Conservation (phyloP, 345 rosid species). For the Gynandropsis gynandra region DNA sequence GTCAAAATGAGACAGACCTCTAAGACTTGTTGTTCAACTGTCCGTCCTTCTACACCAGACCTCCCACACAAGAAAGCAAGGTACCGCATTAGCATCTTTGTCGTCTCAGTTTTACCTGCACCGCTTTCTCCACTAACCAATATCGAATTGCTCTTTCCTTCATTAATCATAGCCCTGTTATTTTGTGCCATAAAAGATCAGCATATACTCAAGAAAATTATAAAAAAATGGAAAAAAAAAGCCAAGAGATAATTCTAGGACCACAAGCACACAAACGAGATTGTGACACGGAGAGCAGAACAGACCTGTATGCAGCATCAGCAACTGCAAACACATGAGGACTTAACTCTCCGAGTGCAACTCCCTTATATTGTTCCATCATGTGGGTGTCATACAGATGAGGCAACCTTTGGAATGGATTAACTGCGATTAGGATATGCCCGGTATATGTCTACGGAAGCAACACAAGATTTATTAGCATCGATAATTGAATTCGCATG, state of each 20-base stretch:
- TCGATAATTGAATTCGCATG: conserved; percentile 17
- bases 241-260: neutral
- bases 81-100: conserved; percentile 94
- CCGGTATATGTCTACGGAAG: conserved; percentile 80
- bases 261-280: conserved; percentile 18
- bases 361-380: conserved; percentile 92
- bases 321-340: conserved; percentile 96
- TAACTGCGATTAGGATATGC: conserved; percentile 77
- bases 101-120: conserved; percentile 97
- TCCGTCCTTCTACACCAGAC: conserved; percentile 88
- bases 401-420: conserved; percentile 91
- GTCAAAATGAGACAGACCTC: conserved; percentile 43
- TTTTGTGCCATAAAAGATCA: conserved; percentile 25
- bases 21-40: conserved; percentile 94
- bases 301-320: conserved; percentile 80
- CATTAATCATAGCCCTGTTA: conserved; percentile 81
- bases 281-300: neutral
- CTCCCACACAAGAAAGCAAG: conserved; percentile 90
- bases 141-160: conserved; percentile 84
- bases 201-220: conserved; percentile 15
- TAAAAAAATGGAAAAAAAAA: neutral
- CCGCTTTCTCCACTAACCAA: conserved; percentile 98
- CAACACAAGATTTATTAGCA: conserved; percentile 19
- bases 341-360: conserved; percentile 73
- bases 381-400: conserved; percentile 85